Evolutionary conservation across 192 early-diverging fungal species (phyloP).

Genomic region (Chytriomyces sp.): DNA sequence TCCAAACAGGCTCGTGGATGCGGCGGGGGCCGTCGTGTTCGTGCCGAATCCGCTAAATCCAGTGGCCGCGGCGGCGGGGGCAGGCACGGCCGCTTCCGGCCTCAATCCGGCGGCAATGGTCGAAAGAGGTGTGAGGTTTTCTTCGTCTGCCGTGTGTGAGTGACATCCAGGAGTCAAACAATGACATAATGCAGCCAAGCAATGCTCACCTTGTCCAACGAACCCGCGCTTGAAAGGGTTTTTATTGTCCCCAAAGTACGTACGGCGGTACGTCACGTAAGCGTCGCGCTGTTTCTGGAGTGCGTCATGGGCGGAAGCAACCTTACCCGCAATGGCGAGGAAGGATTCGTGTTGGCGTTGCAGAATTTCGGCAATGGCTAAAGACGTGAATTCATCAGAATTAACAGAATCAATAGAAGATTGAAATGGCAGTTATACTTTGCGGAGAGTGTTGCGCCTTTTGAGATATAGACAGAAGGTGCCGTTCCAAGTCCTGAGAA

Average conservation of each 20-base stretch:
- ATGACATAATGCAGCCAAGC: no score
- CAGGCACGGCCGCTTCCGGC: neutral
- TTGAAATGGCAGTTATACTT: neutral
- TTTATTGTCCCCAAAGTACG: constrained; percentile 31
- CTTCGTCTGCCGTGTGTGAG: no score
- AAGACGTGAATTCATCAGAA: neutral
- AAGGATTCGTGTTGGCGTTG: constrained; percentile 36
- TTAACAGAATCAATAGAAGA: neutral
- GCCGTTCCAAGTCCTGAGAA: constrained; percentile 30
- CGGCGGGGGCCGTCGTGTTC: neutral
- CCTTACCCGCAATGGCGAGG: constrained; percentile 35
- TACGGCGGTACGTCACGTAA: constrained; percentile 24
- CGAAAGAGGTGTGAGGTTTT: no score
- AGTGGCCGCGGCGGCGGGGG: neutral
- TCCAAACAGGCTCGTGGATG: neutral
- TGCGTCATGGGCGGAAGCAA: constrained; percentile 33
- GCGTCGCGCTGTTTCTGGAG: constrained; percentile 29
- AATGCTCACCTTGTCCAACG: constrained; percentile 12
- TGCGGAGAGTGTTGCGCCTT: constrained; percentile 22
- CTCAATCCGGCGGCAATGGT: no score
- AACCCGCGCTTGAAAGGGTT: constrained; percentile 20
- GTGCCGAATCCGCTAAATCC: neutral
- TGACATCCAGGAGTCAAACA: no score
- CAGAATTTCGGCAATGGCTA: constrained; percentile 38
- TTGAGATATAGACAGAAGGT: constrained; percentile 15